phyloP scores from a whole-genome alignment of 352 stramenopile species.

The Phytophthora brassicae region DNA sequence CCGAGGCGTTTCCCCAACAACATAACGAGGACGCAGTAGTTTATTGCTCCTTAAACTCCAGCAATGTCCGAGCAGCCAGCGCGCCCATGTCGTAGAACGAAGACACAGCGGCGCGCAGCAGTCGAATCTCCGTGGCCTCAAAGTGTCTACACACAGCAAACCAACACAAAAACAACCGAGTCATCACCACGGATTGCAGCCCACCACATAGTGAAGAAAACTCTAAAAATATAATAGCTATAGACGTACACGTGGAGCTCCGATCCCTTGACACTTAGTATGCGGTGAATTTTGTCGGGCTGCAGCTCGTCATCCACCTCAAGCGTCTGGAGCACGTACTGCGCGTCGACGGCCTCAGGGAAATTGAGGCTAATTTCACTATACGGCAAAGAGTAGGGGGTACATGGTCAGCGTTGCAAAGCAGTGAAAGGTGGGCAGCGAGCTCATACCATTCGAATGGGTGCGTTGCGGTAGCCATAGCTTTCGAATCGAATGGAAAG shows the following conservation, averaged over 20 bases:
- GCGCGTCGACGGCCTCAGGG: constrained; percentile 59
- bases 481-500: too few species aligned
- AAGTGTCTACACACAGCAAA: constrained; percentile 58
- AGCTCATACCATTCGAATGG: constrained; percentile 74
- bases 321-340: constrained; percentile 78
- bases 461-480: constrained; percentile 46
- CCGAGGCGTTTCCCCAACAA: background rate
- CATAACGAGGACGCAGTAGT: background rate
- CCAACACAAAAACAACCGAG: background rate
- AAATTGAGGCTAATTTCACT: constrained; percentile 73
- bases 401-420: background rate
- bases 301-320: constrained; percentile 88
- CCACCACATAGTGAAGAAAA: too few species aligned
- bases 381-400: background rate
- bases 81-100: constrained; percentile 89
- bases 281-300: constrained; percentile 83
- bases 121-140: constrained; percentile 77
- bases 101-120: constrained; percentile 81
- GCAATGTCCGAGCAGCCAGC: constrained; percentile 67
- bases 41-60: constrained; percentile 80
- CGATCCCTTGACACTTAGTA: constrained; percentile 55
- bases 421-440: background rate
- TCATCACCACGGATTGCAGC: constrained; percentile 5
- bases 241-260: constrained; percentile 72
- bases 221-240: too few species aligned